Evolutionary conservation across 192 early-diverging fungal genomes (phyloP).

Genomic region (Coemansia sp.): DNA sequence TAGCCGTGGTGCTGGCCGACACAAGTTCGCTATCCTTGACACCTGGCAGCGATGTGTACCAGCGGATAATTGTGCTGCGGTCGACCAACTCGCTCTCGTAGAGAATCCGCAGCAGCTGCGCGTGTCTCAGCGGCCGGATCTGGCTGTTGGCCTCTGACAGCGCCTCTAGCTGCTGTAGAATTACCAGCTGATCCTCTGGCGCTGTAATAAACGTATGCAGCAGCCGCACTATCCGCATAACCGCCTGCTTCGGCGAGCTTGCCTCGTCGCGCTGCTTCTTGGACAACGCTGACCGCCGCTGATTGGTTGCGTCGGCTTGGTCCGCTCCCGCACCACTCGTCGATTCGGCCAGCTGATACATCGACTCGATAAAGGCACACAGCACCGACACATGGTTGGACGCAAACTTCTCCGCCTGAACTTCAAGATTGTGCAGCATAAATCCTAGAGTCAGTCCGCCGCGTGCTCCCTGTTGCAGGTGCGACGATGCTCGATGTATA

Average conservation of each 20-base stretch:
- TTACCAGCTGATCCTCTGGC: slow-evolving; percentile 39
- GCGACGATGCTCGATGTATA: slow-evolving; percentile 48
- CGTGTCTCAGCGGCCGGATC: slow-evolving; percentile 24
- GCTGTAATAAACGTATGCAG: slow-evolving; percentile 40
- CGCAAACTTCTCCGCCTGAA: slow-evolving; percentile 35
- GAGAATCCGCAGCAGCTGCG: slow-evolving; percentile 36
- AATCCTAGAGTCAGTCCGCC: slow-evolving; percentile 47
- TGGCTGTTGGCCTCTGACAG: slow-evolving; percentile 43
- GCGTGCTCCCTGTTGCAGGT: slow-evolving; percentile 51
- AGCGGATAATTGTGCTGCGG: slow-evolving; percentile 27
- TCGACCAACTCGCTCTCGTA: slow-evolving; percentile 51
- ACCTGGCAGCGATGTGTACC: slow-evolving; percentile 23
- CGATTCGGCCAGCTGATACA: slow-evolving; percentile 39
- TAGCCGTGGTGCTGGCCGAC: background rate
- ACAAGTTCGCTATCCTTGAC: background rate
- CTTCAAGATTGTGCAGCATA: slow-evolving; percentile 50
- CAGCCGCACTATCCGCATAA: slow-evolving; percentile 35
- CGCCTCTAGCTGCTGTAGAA: slow-evolving; percentile 46
- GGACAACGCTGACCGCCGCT: slow-evolving; percentile 42
- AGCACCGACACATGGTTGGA: slow-evolving; percentile 38
- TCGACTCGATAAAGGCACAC: slow-evolving; percentile 51
- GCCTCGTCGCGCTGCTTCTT: slow-evolving; percentile 26
- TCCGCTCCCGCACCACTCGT: background rate
- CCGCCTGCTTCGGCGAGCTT: slow-evolving; percentile 24
- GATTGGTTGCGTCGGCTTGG: background rate